Evolutionary conservation across 140 eudicot species (phyloP), one percentile per base, ranked within the genome.

Genomic region (Cichorium intybus): DNA sequence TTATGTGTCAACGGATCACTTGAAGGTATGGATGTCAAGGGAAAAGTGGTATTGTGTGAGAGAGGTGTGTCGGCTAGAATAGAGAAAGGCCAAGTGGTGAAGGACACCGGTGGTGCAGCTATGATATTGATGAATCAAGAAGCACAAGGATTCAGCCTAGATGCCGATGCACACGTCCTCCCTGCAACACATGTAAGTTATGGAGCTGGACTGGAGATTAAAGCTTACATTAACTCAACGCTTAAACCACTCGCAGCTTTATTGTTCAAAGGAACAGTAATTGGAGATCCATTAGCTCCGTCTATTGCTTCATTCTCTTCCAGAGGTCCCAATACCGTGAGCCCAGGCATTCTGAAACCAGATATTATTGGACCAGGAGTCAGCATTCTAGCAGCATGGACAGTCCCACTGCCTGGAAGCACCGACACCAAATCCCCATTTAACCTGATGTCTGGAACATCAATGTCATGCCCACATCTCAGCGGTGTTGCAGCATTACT

Each of bases 391-490:
- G 85, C 81, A 1, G 81, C 81, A 14, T 80, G 77, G 81, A 48
- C 57, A 5, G 14, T 6, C 15, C 60, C 81, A 6, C 35, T 76
- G 2, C 72, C 71, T 0, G 55, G 62, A 37, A 63, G 56, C 56
- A 70, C 59, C 17, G 37, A 60, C 72, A 54, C 68, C 24, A 63
- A 75, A 39, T 22, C 75, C 18, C 60, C 28, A 18, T 79, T 79
- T 62, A 73, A 79, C 47, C 22, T 75, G 0, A 45, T 73, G 4
- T 74, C 74, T 0, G 81, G 85, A 1, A 80, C 85, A 5, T 80
- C 81, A 15, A 75, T 75, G 85, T 75, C 85, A 12, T 75, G 85
- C 39, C 85, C 85, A 0, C 85, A 80, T 56, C 72, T 80, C 2
- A 75, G 81, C 17, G 81, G 81, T 7, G 34, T 80, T n/a, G 85